Percentiles rank a stretch among this genome's conserved stretches.
phyloP scores from a whole-genome alignment of 2,329 filamentous ascomycete genomes.

The Pseudocercospora ulei region DNA sequence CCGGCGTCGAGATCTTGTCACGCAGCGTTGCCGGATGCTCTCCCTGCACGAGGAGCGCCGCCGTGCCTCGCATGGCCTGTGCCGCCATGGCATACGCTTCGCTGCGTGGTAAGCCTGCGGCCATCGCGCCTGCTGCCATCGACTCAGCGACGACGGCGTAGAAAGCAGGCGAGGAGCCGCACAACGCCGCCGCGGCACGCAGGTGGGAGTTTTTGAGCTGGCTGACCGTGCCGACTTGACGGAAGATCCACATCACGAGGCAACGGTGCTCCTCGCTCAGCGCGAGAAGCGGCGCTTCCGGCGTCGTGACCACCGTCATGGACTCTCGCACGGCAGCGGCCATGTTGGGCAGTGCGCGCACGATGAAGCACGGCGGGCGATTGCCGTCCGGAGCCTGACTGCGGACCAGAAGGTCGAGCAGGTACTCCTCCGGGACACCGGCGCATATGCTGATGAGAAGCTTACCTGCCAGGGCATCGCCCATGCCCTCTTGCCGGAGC shows the following conservation, averaged over 20 bases:
- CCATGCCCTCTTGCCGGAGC: slow-evolving; percentile 58
- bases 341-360: slow-evolving; percentile 78
- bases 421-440: slow-evolving; percentile 59
- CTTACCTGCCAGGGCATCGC: slow-evolving; percentile 65
- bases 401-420: slow-evolving; percentile 48
- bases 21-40: slow-evolving; percentile 68
- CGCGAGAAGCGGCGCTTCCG: slow-evolving; percentile 42
- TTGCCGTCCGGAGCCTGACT: slow-evolving; percentile 40
- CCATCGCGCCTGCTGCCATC: slow-evolving; percentile 65
- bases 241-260: slow-evolving; percentile 69
- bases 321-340: slow-evolving; percentile 67
- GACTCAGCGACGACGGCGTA: slow-evolving; percentile 67
- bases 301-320: slow-evolving; percentile 66
- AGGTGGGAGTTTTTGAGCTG: slow-evolving; percentile 58
- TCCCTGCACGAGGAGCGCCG: slow-evolving; percentile 56
- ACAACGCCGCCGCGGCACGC: slow-evolving; percentile 65
- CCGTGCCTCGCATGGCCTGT: slow-evolving; percentile 67
- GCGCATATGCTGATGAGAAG: slow-evolving; percentile 73
- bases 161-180: slow-evolving; percentile 66
- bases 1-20: slow-evolving; percentile 68
- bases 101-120: slow-evolving; percentile 63
- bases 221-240: slow-evolving; percentile 59
- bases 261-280: slow-evolving; percentile 46
- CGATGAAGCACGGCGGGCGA: slow-evolving; percentile 51
- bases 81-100: slow-evolving; percentile 70